phyloP scores from a whole-genome alignment of 768 basidiomycete genomes.

The Auricularia heimuer region DNA sequence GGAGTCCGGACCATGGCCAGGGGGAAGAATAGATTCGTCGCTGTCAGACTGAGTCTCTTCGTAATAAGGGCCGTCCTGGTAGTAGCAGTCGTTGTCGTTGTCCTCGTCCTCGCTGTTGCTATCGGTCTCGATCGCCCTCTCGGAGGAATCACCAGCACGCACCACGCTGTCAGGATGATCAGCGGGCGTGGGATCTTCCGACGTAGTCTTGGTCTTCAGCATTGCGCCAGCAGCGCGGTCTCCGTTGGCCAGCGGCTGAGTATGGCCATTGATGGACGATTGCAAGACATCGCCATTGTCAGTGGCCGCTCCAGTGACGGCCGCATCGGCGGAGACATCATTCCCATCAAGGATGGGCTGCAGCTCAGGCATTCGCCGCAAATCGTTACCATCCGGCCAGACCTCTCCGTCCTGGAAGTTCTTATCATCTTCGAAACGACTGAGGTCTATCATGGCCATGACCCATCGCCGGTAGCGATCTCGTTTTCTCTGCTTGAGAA shows the following conservation, averaged over 20 bases:
- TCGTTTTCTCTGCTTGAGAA: background rate
- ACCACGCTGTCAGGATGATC: too few relatives aligned
- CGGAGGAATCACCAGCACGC: too few relatives aligned
- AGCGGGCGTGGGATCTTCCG: too few relatives aligned
- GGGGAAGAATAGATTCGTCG: background rate
- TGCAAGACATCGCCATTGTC: too few relatives aligned
- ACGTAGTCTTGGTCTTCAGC: too few relatives aligned
- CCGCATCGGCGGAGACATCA: too few relatives aligned
- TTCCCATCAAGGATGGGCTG: background rate
- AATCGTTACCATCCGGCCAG: background rate
- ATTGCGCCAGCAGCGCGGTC: too few relatives aligned
- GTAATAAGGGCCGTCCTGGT: background rate
- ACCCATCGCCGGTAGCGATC: background rate
- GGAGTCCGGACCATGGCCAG: background rate
- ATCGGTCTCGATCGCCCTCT: background rate
- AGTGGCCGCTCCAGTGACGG: too few relatives aligned
- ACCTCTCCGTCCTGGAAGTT: background rate
- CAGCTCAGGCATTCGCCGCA: background rate
- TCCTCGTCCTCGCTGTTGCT: background rate
- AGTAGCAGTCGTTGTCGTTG: background rate
- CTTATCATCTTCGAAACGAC: background rate
- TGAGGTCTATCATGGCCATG: background rate
- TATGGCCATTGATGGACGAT: too few relatives aligned
- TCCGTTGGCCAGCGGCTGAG: too few relatives aligned
- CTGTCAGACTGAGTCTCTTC: background rate